Evolutionary conservation across 164 flowering plant genomes (phyloP), one percentile per base, ranked within the genome.

Genomic region (Vitis riparia): DNA sequence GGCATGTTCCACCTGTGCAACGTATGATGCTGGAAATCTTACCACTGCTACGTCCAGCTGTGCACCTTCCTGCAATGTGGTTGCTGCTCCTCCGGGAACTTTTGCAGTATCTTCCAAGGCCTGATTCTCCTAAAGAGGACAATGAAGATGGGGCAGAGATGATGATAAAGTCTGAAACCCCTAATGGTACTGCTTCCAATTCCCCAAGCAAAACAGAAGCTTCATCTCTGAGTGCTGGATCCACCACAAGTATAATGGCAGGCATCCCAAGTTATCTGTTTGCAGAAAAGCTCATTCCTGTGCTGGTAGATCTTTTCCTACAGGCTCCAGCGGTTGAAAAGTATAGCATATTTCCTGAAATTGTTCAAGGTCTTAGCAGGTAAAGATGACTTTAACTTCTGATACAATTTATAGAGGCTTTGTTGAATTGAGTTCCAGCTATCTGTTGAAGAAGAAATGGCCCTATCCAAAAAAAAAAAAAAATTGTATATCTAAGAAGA

Each of bases 331-430:
- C 76, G 15, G 71, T 68, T 61, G 97, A 92, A 69, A 91, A 89
- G 79, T 78, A 75, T 63, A 86, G 66, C 55, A 78, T 86, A 57
- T 85, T 81, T 56, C 94, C 97, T 32, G 97, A 91, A 69, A 55
- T 96, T 63, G 74, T 96, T 75, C 93, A 85, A 79, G 81, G 81
- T 76, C 84, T 96, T 80, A 91, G 94, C 84, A 93, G 99, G 99
- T 96, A 84, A 10, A 50, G 7, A n/a, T 2, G 37, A 29, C 58
- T 71, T 37, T 52, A 15, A 19, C 3, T 51, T 37, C 15, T 8
- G 19, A 11, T 19, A 37, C 17, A 8, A n/a, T 44, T 3, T 63
- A 37, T 37, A 37, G 44, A 37, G 44, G 44, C 44, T 37, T 37
- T 37, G 44, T 37, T 37, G 44, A 37, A 6, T 37, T 37, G 44